Percentiles rank a stretch among this genome's conserved stretches.
phyloP scores from a whole-genome alignment of 2,329 filamentous ascomycete species.

The Microcyclosporella mali region DNA sequence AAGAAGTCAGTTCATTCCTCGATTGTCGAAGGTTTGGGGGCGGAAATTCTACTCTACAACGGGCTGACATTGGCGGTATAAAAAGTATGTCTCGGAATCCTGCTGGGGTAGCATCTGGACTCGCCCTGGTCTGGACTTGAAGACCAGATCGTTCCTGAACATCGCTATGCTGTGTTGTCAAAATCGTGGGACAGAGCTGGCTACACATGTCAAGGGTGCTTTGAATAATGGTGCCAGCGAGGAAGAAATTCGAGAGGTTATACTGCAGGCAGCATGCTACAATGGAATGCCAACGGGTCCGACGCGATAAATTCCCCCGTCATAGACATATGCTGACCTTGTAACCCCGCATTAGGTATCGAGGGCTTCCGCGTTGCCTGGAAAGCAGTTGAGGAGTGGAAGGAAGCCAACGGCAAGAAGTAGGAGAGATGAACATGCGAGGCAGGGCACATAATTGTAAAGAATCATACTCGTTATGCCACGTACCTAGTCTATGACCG shows the following conservation, averaged over 20 bases:
- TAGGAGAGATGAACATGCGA: not conserved
- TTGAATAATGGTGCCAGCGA: conserved; percentile 58
- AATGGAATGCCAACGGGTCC: conserved; percentile 51
- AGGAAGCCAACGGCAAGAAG: conserved; percentile 8
- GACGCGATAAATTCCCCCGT: too few relatives aligned
- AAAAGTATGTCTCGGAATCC: conserved; percentile 50
- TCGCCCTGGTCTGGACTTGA: conserved; percentile 55
- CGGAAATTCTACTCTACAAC: not conserved
- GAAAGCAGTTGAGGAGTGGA: conserved; percentile 48
- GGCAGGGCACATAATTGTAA: not conserved
- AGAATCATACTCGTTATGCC: not conserved
- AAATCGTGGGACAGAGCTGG: conserved; percentile 55
- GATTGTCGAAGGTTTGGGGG: not conserved
- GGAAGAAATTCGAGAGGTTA: conserved; percentile 57
- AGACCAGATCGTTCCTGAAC: conserved; percentile 57
- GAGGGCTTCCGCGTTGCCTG: conserved; percentile 50
- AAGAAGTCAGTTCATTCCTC: conserved; percentile 42
- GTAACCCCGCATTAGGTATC: too few relatives aligned
- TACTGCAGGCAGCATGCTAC: conserved; percentile 47
- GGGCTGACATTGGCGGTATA: too few relatives aligned
- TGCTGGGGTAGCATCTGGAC: conserved; percentile 62
- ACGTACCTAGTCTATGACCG: not conserved
- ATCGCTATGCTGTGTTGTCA: conserved; percentile 60
- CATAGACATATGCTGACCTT: too few relatives aligned
- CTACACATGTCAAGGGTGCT: conserved; percentile 56